Evolutionary conservation across 2,329 filamentous ascomycete species (phyloP).

Genomic region (Cryoendolithus antarcticus): DNA sequence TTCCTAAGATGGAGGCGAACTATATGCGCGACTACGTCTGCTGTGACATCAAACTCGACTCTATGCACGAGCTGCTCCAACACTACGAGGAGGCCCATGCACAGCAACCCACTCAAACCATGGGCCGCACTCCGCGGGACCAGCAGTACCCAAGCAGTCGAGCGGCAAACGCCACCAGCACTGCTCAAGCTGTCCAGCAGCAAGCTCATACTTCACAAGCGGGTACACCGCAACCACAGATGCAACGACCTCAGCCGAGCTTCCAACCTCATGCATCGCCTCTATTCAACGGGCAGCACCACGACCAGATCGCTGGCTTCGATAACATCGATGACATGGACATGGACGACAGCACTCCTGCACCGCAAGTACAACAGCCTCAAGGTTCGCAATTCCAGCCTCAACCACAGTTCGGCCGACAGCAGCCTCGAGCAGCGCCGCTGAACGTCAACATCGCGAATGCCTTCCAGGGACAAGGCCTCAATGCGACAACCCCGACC

Average conservation of each 20-base stretch:
- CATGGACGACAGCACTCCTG: conserved; percentile 68
- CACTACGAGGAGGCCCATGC: conserved; percentile 96
- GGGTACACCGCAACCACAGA: conserved; percentile 11
- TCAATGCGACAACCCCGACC: conserved; percentile 73
- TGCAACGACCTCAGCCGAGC: conserved; percentile 9
- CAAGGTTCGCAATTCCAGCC: conserved; percentile 31
- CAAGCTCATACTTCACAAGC: conserved; percentile 17
- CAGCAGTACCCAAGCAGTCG: conserved; percentile 23
- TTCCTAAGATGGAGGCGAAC: conserved; percentile 90
- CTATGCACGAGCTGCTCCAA: conserved; percentile 85
- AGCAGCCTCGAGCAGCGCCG: conserved; percentile 49
- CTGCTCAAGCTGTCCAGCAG: conserved; percentile 23
- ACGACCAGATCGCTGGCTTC: conserved; percentile 21
- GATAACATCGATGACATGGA: conserved; percentile 83
- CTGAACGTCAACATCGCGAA: conserved; percentile 72
- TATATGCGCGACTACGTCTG: conserved; percentile 97
- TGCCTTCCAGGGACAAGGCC: conserved; percentile 53
- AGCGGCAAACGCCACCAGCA: conserved; percentile 22
- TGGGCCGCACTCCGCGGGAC: conserved; percentile 27
- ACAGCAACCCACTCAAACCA: conserved; percentile 35
- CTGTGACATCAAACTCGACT: conserved; percentile 79
- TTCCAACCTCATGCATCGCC: conserved; percentile 13
- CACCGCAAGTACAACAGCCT: conserved; percentile 35
- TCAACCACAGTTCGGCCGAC: conserved; percentile 39
- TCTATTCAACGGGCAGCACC: conserved; percentile 20